Evolutionary conservation across 2,329 filamentous ascomycete genomes (phyloP).

Genomic region (Ceratocystis eucalypticola): DNA sequence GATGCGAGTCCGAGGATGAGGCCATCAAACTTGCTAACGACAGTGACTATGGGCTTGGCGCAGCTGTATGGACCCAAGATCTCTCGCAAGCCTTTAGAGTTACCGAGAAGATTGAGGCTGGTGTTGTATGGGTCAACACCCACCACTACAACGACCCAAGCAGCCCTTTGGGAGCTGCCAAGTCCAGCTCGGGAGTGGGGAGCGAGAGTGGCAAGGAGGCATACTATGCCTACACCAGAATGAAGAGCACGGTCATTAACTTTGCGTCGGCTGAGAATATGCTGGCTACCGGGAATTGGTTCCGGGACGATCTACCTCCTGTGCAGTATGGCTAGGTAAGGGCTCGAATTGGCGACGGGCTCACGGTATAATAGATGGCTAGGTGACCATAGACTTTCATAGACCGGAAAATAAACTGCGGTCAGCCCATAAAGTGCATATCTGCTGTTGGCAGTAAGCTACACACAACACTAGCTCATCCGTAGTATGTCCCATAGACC

Average conservation of each 20-base stretch:
- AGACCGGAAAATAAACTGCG: no score
- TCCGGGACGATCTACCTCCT: conserved; percentile 40
- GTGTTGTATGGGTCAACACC: conserved; percentile 46
- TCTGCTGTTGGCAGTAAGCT: no score
- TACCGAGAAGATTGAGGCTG: conserved; percentile 42
- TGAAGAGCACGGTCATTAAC: conserved; percentile 57
- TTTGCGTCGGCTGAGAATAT: conserved; percentile 45
- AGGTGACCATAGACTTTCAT: no score
- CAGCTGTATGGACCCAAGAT: conserved; percentile 44
- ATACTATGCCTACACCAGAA: conserved; percentile 43
- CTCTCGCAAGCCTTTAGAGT: conserved; percentile 34
- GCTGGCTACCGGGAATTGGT: conserved; percentile 50
- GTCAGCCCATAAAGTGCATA: no score
- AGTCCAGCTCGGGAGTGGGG: conserved; percentile 50
- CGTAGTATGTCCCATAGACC: no score
- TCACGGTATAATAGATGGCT: no score
- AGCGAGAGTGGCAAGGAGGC: conserved; percentile 60
- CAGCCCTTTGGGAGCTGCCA: conserved; percentile 55
- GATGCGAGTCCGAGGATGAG: conserved; percentile 27
- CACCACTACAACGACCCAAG: conserved; percentile 61
- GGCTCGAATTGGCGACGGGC: no score
- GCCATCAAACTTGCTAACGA: conserved; percentile 28
- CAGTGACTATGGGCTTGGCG: conserved; percentile 41
- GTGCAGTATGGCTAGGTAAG: conserved; percentile 27
- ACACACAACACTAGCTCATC: no score